Percentiles rank a stretch among this genome's conserved stretches.
These are phyloP conservation scores for Podospora tetraspora DNA, from an alignment of 495 filamentous ascomycete species.

Conservation along the genomic window DNA sequence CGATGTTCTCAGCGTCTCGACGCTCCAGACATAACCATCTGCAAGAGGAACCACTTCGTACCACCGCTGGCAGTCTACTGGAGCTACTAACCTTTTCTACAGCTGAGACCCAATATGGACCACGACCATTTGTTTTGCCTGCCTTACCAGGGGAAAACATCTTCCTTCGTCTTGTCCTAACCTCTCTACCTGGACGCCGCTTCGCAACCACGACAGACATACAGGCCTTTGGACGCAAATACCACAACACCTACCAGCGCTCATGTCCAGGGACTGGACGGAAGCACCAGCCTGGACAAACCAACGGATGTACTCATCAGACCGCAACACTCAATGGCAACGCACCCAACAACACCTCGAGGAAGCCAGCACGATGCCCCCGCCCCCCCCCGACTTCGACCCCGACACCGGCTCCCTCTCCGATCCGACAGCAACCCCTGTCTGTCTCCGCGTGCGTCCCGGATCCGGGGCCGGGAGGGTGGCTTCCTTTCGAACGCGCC, in stretches of 20 bases:
- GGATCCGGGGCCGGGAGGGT: background rate
- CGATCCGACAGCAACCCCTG: background rate
- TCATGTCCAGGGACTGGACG: background rate
- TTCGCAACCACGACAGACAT: background rate
- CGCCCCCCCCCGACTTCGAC: background rate
- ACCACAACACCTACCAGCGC: background rate
- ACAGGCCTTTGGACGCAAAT: background rate
- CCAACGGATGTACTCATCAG: too few species aligned
- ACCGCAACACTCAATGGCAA: background rate
- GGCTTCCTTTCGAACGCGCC: background rate
- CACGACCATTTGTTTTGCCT: background rate
- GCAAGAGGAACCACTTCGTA: background rate
- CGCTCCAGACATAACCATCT: too few species aligned
- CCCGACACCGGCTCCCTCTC: background rate
- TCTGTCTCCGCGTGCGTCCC: background rate
- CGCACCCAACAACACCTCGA: background rate
- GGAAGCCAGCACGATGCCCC: background rate
- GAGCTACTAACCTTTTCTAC: background rate
- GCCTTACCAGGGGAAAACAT: too few species aligned
- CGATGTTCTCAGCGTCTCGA: too few species aligned
- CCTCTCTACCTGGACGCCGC: background rate
- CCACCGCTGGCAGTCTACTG: background rate
- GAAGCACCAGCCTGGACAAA: too few species aligned
- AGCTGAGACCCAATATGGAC: background rate
- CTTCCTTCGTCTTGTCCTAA: background rate